Base-by-base conservation (phyloP, 2,329 filamentous ascomycete genomes). In the Fusarium ramigenum region DNA sequence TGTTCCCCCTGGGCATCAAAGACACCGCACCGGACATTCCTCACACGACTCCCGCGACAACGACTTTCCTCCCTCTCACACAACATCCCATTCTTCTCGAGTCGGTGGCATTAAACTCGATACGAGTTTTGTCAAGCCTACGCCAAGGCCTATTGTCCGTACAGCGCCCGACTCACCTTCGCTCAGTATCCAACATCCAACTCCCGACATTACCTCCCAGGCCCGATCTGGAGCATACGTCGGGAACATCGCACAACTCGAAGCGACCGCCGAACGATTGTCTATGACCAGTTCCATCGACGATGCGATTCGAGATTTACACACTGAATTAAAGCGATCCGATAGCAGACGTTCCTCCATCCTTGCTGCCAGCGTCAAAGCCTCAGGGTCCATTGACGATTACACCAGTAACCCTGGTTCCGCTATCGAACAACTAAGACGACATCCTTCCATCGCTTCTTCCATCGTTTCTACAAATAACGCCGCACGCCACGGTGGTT, bases 251-350 rank as follows among this genome's bases (percentile, higher is more conserved):
- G 90, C 91, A 73, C 89, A 91, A 56, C 88, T 95, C 70, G 93
- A 96, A 82, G 91, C 92, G 73, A 92, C 90, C 16, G 93, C 93
- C 54, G 93, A 95, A 82, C 88, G 90, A 73, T 85, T 95, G 80
- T 93, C 92, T 75, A 88, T 89, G 84, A 91, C 90, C 63, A 93
- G 91, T 70, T 93, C 93, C 70, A 93, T 95, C 78, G 92, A 93
- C 77, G 90, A 93, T 84, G 92, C 93, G 75, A 95, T 95, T 76
- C 89, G 92, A 66, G 90, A 92, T 78, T 85, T 94, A 73, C 91
- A 93, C 81, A 85, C 90, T 69, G 91, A 93, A 81, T 85, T 93
- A 78, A 93, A 93, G 82, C 87, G 90, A 74, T 89, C 86, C 78
- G 92, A 93, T 78, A 93, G 90, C 78, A 87, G 89, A 69, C 87